Evolutionary conservation across 1,139 yeast genomes (phyloP), one percentile per base, ranked within the genome.

Genomic region (Suhomyces bolitotheri): DNA sequence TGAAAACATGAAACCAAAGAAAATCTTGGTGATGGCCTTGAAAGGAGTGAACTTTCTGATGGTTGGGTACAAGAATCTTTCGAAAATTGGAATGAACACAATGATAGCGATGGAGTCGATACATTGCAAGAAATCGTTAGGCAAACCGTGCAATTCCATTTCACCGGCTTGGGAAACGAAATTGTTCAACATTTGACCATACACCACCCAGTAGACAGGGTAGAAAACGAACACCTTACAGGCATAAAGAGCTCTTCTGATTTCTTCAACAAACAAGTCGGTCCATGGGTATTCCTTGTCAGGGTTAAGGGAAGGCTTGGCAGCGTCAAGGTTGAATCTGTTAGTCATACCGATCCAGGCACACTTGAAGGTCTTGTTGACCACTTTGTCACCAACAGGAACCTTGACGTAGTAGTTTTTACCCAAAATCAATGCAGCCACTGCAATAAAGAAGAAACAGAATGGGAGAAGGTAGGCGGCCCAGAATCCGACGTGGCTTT

Each of bases 1-100:
- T 36, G 82, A 89, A 40, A 85, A 69, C 60, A 82, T 60, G 66
- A 88, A 88, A 9, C 97, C 96, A 46, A 71, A 67, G 54, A 75
- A 71, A 48, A 89, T 88, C 59, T 86, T 79, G 41, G 88, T 73
- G 49, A 86, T 78, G 27, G 96, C 80, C 46, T 70, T 78, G 55
- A 81, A 77, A 10, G 79, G 75, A 28, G 84, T 78, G 51, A 41
- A 60, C 47, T 58, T 68, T 58, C 82, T 67, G 49, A 80, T 63
- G 51, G 62, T 60, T 27, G 86, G 87, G 54, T 79, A 80, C 23
- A 78, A 44, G 25, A 68, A 44, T 39, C 66, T 53, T 54, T 80
- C 81, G 60, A 69, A 68, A 44, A 80, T 61, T 36, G 87, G 87
- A 41, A 80, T 78, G 60, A 79, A 77, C 21, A 80, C 58, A 47